Evolutionary conservation across 768 basidiomycete genomes (phyloP), one percentile per base, ranked within the genome.

Genomic region (Boletus insuetus): DNA sequence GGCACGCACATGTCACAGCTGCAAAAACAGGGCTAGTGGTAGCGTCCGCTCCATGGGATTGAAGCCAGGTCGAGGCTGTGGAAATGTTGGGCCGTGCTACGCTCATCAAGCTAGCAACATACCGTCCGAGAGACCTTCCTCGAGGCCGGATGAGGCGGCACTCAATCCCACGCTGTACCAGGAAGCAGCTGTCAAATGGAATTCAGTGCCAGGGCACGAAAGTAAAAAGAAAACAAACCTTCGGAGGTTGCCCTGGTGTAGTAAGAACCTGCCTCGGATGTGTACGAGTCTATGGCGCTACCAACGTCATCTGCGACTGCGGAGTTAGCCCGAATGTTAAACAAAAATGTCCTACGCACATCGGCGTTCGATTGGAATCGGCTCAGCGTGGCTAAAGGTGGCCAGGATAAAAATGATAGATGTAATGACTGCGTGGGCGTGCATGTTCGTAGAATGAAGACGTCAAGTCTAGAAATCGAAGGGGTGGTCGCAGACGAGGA

Each of bases 301-400:
- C 58, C 72, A 54, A 81, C 74, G 74, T 54, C 44, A 53, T 54
- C 54, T 58, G 17, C 40, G 40, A 51, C 1, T 22, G 35, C 29
- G 50, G 42, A 35, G 45, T 55, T 56, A 55, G 64, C 46, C 41
- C 19, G 38, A 51, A 19, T 6, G 20, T 9, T 32, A n/a, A 40
- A 24, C 42, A 51, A 19, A 5, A 17, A 14, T 22, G 11, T 45
- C 43, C 20, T 59, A 17, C 76, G 29, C 64, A 83, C 80, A 54
- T 69, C 79, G 78, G 51, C 81, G 77, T 56, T 73, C 69, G 53
- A 79, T 62, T 54, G 52, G 69, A 62, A 24, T 10, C 20, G 74
- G 74, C 16, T 72, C 73, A n/a, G 77, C 78, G 44, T 60, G 60
- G 22, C 68, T 70, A 20, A 71, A 60, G 41, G 68, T 64, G 43